phyloP scores from a whole-genome alignment of 1,139 yeast species.

The Pichia norvegensis region DNA sequence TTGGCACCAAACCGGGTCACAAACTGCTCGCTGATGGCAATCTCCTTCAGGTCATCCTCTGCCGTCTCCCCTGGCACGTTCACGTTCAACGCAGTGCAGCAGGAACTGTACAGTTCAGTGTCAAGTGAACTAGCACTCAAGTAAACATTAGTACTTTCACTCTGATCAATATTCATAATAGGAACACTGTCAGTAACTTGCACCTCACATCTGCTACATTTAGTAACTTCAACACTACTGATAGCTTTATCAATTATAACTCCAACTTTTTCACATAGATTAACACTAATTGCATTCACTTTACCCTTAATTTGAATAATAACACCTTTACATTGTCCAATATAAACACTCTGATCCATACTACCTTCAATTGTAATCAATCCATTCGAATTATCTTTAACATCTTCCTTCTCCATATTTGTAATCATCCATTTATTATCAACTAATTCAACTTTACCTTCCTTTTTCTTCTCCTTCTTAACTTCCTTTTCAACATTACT shows the following conservation, averaged over 20 bases:
- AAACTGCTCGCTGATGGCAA: slow-evolving; percentile 84
- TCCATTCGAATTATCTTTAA: slow-evolving; percentile 37
- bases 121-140: slow-evolving; percentile 62
- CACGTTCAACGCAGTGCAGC: slow-evolving; percentile 76
- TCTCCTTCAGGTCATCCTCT: slow-evolving; percentile 49
- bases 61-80: slow-evolving; percentile 63
- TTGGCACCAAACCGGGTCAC: slow-evolving; percentile 43
- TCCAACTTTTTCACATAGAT: slow-evolving; percentile 64
- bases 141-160: slow-evolving; percentile 79
- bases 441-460: slow-evolving; percentile 52
- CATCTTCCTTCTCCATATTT: slow-evolving; percentile 38
- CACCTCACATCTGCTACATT: slow-evolving; percentile 71
- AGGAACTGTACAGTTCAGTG: slow-evolving; percentile 73
- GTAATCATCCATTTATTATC: slow-evolving; percentile 90
- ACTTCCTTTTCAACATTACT: not conserved
- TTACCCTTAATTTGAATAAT: slow-evolving; percentile 86
- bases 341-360: slow-evolving; percentile 80
- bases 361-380: slow-evolving; percentile 66
- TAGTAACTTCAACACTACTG: slow-evolving; percentile 83
- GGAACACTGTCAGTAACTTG: slow-evolving; percentile 80
- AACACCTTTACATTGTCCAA: slow-evolving; percentile 68
- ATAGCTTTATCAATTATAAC: slow-evolving; percentile 78
- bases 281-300: slow-evolving; percentile 78
- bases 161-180: slow-evolving; percentile 77
- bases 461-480: slow-evolving; percentile 17